These are phyloP conservation scores for Trametes elegans DNA, from an alignment of 768 basidiomycete species.

Conservation along the genomic window DNA sequence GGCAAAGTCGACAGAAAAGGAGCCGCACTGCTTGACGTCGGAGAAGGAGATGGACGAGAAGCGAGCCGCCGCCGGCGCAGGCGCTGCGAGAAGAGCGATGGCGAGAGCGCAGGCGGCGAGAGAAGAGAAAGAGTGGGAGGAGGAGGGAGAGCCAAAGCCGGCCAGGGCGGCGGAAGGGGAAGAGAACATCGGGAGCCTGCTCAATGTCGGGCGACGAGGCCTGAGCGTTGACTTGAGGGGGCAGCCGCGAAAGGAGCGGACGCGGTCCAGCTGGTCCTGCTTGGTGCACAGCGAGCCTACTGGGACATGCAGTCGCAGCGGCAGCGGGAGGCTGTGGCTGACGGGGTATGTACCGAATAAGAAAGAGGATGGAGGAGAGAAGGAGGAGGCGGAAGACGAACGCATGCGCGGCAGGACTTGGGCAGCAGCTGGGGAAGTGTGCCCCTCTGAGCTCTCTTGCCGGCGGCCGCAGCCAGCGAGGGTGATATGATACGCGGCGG, in stretches of 20 bases:
- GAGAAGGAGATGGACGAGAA: slow-evolving; percentile 37
- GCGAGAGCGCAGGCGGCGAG: slow-evolving; percentile 22
- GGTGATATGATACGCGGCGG: slow-evolving; percentile 10
- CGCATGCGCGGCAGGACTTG: background rate
- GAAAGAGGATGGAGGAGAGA: background rate
- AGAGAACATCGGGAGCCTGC: slow-evolving; percentile 21
- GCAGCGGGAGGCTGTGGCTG: slow-evolving; percentile 13
- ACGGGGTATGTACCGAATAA: background rate
- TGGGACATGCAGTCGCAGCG: slow-evolving; percentile 16
- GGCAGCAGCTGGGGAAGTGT: background rate
- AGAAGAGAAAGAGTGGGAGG: slow-evolving; percentile 9
- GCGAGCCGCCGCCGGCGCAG: slow-evolving; percentile 26
- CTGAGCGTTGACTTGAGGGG: background rate
- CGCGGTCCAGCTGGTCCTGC: slow-evolving; percentile 24
- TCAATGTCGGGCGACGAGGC: slow-evolving; percentile 10
- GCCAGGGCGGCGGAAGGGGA: slow-evolving; percentile 21
- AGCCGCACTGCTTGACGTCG: slow-evolving; percentile 50
- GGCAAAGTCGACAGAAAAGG: slow-evolving; percentile 44
- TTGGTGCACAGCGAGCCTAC: slow-evolving; percentile 18
- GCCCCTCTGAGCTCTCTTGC: background rate
- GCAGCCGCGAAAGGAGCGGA: slow-evolving; percentile 20
- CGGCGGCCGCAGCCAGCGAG: slow-evolving; percentile 11
- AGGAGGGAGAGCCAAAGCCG: slow-evolving; percentile 16
- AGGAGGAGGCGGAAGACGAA: background rate
- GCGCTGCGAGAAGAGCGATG: slow-evolving; percentile 20